A percentile compares a stretch with the other conserved stretches of the same genome.
These are phyloP conservation scores for Alternaria burnsii DNA, from an alignment of 2,329 filamentous ascomycete genomes.

Conservation along the genomic window DNA sequence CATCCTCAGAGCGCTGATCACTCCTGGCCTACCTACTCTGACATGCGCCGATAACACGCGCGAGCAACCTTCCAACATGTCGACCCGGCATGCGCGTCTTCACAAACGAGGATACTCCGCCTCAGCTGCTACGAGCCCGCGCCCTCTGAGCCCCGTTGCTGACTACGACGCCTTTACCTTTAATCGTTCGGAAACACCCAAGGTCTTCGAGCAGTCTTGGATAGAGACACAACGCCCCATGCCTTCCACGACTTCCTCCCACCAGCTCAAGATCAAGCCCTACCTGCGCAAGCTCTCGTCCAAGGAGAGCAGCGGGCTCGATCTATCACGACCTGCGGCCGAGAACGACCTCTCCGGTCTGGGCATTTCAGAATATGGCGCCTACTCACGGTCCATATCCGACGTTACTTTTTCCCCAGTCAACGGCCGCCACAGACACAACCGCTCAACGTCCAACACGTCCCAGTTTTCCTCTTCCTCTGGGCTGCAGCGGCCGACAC, in stretches of 20 bases:
- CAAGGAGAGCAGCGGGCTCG: conserved; percentile 60
- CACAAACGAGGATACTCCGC: conserved; percentile 53
- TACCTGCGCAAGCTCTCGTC: conserved; percentile 63
- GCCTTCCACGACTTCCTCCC: conserved; percentile 31
- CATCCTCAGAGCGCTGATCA: neutral
- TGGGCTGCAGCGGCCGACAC: conserved; percentile 58
- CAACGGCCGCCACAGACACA: conserved; percentile 55
- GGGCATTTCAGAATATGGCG: conserved; percentile 61
- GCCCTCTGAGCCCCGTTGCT: conserved; percentile 44
- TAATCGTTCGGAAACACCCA: conserved; percentile 47
- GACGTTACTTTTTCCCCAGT: conserved; percentile 56
- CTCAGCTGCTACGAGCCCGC: conserved; percentile 47
- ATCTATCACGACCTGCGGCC: conserved; percentile 63
- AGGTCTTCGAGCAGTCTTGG: conserved; percentile 48
- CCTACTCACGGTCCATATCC: conserved; percentile 51
- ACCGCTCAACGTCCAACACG: conserved; percentile 62
- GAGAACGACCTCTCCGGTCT: conserved; percentile 65
- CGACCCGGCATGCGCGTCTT: conserved; percentile 44
- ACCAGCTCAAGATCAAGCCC: conserved; percentile 61
- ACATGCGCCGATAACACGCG: conserved; percentile 22
- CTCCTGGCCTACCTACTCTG: conserved; percentile 6
- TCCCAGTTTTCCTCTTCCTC: conserved; percentile 63
- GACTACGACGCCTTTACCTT: conserved; percentile 42
- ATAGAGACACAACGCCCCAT: conserved; percentile 36
- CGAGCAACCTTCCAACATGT: conserved; percentile 15